Conservation (phyloP, 1,284 basidiomycete species). For the Fomitopsis schrenkii region DNA sequence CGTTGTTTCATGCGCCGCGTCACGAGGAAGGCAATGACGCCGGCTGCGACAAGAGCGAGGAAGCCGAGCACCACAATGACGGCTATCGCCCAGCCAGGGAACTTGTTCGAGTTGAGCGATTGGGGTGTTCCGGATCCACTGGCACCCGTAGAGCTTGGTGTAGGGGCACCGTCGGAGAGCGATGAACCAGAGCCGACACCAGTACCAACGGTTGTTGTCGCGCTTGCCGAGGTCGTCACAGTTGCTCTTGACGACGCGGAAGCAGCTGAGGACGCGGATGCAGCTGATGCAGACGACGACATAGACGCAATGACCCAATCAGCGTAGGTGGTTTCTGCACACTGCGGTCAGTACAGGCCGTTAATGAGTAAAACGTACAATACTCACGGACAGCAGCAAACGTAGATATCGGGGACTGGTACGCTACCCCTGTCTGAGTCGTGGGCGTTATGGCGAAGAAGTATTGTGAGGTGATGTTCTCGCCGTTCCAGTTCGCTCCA, state of each 20-base stretch:
- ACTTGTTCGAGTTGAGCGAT: conserved; percentile 33
- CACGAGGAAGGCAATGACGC: conserved; percentile 66
- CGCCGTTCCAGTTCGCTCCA: conserved; percentile 47
- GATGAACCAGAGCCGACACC: conserved; percentile 1
- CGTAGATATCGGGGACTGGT: conserved; percentile 57
- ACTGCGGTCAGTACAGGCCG: background rate
- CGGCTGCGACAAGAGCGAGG: conserved; percentile 67
- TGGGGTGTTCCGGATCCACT: conserved; percentile 44
- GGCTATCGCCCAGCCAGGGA: conserved; percentile 87
- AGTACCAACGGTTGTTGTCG: background rate
- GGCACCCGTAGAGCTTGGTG: background rate
- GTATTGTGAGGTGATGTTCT: conserved; percentile 57
- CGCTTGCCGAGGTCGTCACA: conserved; percentile 11
- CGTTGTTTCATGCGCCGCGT: conserved; percentile 60
- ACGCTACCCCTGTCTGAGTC: conserved; percentile 46
- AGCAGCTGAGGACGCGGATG: conserved; percentile 26
- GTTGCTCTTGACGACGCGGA: conserved; percentile 25
- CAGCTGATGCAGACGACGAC: conserved; percentile 40
- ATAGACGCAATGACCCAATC: conserved; percentile 56
- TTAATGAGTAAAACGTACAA: background rate
- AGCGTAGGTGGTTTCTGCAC: conserved; percentile 66
- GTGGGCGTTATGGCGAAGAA: conserved; percentile 68
- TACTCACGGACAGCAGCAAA: conserved; percentile 76
- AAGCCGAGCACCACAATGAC: conserved; percentile 80
- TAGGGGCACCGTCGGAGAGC: conserved; percentile 16